These are phyloP conservation scores for Leccinellum rugosiceps DNA, from an alignment of 768 basidiomycete species.

Conservation along the genomic window DNA sequence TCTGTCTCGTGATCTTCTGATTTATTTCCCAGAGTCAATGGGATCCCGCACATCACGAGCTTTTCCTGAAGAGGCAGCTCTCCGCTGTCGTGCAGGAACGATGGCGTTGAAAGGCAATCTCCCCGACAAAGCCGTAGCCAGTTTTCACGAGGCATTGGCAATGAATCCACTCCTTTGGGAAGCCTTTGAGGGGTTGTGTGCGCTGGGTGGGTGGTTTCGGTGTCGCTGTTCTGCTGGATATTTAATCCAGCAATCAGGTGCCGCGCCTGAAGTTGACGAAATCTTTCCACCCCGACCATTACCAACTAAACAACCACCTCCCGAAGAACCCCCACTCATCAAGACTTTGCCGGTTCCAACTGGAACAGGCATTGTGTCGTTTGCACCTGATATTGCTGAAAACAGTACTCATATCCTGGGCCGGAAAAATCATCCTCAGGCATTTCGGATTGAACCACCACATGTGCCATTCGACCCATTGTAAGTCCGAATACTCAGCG, in stretches of 20 bases:
- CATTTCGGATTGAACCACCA: constrained; percentile 56
- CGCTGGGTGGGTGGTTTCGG: constrained; percentile 52
- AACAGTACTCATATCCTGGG: constrained; percentile 54
- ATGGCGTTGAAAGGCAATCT: constrained; percentile 79
- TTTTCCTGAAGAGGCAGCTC: constrained; percentile 69
- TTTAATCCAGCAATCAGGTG: constrained; percentile 43
- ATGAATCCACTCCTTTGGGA: constrained; percentile 87
- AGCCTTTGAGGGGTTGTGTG: constrained; percentile 85
- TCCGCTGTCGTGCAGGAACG: constrained; percentile 74
- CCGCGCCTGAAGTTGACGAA: constrained; percentile 67
- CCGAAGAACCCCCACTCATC: constrained; percentile 47
- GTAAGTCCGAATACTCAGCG: constrained; percentile 37
- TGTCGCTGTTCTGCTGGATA: constrained; percentile 5
- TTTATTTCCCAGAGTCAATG: constrained; percentile 47
- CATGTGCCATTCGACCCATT: constrained; percentile 58
- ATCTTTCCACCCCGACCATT: constrained; percentile 63
- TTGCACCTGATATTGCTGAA: constrained; percentile 66
- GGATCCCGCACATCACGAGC: constrained; percentile 49
- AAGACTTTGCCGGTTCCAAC: constrained; percentile 42
- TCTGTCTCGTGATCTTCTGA: constrained; percentile 11
- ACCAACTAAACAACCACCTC: constrained; percentile 51
- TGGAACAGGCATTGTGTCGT: constrained; percentile 69
- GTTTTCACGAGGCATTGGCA: constrained; percentile 68
- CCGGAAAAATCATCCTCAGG: constrained; percentile 51
- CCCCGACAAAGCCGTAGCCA: constrained; percentile 64